phyloP scores from a whole-genome alignment of 2,329 filamentous ascomycete species.

The Xylaria sp. region DNA sequence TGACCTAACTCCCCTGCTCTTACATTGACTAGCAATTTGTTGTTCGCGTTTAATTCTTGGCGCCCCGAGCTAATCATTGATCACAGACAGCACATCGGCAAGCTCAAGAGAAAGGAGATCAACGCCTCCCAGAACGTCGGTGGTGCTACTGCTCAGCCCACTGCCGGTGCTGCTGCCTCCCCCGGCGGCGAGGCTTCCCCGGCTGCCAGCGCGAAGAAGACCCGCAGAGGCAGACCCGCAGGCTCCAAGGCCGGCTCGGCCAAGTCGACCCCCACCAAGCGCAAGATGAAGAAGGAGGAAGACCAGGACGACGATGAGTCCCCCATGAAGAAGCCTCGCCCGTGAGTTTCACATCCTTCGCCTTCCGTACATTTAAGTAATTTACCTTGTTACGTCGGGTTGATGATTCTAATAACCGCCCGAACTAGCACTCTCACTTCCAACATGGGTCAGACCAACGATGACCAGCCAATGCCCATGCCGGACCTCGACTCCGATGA shows the following conservation, averaged over 20 bases:
- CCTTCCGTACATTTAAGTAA: background rate
- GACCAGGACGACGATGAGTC: background rate
- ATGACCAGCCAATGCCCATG: background rate
- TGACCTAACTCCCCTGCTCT: background rate
- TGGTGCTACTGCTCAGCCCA: background rate
- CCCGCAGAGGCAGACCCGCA: no score
- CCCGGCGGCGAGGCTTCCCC: background rate
- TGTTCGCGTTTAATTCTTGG: background rate
- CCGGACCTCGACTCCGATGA: background rate
- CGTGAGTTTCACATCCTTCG: background rate
- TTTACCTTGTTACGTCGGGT: background rate
- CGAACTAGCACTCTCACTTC: background rate
- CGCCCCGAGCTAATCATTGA: conserved; percentile 14
- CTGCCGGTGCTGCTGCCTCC: background rate
- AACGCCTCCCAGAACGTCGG: no score
- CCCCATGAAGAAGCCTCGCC: background rate
- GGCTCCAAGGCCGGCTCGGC: background rate
- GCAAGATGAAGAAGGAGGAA: background rate
- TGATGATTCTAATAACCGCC: background rate
- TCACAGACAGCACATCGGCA: conserved; percentile 50
- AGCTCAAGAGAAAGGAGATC: conserved; percentile 41
- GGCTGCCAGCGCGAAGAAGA: background rate
- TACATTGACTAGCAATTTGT: conserved; percentile 20
- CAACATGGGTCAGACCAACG: background rate
- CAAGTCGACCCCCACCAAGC: background rate